Evolutionary conservation across 2,329 filamentous ascomycete species (phyloP).

Genomic region (Chrysoporthe cubensis): DNA sequence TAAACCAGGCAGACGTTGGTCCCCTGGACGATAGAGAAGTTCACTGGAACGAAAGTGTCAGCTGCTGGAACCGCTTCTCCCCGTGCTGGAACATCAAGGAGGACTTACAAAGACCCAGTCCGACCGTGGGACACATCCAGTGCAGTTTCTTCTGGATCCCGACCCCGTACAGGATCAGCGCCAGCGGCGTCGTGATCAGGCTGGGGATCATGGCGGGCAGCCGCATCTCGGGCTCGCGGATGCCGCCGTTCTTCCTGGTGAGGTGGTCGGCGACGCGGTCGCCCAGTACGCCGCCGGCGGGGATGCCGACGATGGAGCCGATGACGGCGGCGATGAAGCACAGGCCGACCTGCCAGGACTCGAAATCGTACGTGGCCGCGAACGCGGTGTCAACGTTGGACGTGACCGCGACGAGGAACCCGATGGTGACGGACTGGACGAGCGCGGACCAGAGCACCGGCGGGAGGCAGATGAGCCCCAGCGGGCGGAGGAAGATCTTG

Average conservation of each 20-base stretch:
- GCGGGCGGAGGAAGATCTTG: constrained; percentile 53
- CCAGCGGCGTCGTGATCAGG: constrained; percentile 52
- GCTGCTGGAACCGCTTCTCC: background rate
- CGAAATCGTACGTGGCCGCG: constrained; percentile 46
- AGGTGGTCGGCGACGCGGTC: constrained; percentile 53
- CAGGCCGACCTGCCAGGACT: constrained; percentile 52
- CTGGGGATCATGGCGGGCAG: constrained; percentile 57
- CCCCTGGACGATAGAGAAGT: constrained; percentile 59
- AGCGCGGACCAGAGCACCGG: constrained; percentile 59
- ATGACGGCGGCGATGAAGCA: constrained; percentile 54
- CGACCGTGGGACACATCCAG: constrained; percentile 61
- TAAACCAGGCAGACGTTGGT: constrained; percentile 62
- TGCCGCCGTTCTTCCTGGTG: constrained; percentile 56
- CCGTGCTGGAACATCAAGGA: background rate
- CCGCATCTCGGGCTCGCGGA: constrained; percentile 65
- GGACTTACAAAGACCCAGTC: constrained; percentile 54
- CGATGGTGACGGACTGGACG: constrained; percentile 58
- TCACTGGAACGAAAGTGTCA: constrained; percentile 42
- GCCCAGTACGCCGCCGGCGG: constrained; percentile 52
- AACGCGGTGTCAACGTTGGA: constrained; percentile 56
- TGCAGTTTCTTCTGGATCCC: constrained; percentile 51
- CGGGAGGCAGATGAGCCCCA: constrained; percentile 54
- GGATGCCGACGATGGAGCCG: constrained; percentile 53
- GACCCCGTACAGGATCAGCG: constrained; percentile 51
- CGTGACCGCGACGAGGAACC: constrained; percentile 58